Percentiles rank a stretch among this genome's conserved stretches.
Evolutionary conservation across 1,284 basidiomycete species (phyloP).

Genomic region (Afroboletus lepidellus): DNA sequence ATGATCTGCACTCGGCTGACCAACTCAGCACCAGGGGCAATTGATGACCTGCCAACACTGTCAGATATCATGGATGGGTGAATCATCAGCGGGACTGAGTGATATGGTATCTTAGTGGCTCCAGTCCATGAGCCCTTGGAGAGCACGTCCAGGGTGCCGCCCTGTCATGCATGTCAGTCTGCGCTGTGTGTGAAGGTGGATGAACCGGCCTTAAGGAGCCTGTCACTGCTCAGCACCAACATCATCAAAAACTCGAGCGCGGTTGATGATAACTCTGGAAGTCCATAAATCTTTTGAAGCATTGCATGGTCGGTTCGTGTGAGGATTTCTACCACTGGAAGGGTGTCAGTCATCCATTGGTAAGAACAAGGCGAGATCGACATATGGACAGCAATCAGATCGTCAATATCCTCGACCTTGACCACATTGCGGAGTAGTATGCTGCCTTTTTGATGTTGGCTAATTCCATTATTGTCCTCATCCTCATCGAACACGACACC

Average conservation of each 20-base stretch:
- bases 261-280: neutral
- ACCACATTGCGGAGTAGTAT: conserved; percentile 89
- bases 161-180: neutral
- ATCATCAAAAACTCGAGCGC: neutral
- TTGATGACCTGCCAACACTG: conserved; percentile 46
- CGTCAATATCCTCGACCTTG: conserved; percentile 89
- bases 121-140: conserved; percentile 14
- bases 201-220: neutral
- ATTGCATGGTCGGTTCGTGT: neutral
- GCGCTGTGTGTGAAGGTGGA: neutral
- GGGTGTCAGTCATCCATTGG: neutral
- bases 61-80: neutral
- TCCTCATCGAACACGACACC: conserved; percentile 91
- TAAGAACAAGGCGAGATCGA: conserved; percentile 9
- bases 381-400: conserved; percentile 86
- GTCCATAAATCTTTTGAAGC: neutral
- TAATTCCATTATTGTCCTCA: conserved; percentile 46
- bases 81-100: conserved; percentile 72
- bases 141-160: conserved; percentile 88
- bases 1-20: conserved; percentile 76
- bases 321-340: neutral
- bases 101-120: conserved; percentile 73
- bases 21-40: conserved; percentile 69
- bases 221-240: neutral
- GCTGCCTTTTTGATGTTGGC: conserved; percentile 59